phyloP scores from a whole-genome alignment of 805 yeast species.

The Wickerhamiella sorbophila region DNA sequence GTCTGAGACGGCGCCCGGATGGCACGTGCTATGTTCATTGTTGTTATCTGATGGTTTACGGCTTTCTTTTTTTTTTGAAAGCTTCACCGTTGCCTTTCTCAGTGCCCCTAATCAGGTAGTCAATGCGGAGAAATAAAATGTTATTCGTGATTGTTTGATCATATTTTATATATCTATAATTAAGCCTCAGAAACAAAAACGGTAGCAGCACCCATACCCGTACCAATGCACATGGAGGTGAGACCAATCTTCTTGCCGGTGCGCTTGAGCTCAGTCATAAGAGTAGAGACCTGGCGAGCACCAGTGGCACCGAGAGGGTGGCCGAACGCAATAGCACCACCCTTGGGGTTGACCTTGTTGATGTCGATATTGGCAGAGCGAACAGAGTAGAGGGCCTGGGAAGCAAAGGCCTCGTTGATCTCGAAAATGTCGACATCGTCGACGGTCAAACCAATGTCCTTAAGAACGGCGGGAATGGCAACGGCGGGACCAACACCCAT shows the following conservation, averaged over 20 bases:
- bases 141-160: too few species aligned
- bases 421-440: conserved; percentile 67
- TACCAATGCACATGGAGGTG: conserved; percentile 93
- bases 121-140: background rate
- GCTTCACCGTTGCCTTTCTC: background rate
- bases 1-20: conserved; percentile 22
- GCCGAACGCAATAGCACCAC: conserved; percentile 95
- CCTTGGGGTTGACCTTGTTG: conserved; percentile 71
- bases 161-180: background rate
- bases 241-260: conserved; percentile 69
- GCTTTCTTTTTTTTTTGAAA: background rate
- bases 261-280: conserved; percentile 58
- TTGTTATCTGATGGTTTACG: conserved; percentile 5
- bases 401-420: conserved; percentile 94
- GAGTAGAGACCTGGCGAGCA: conserved; percentile 84
- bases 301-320: conserved; percentile 90
- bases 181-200: conserved; percentile 53
- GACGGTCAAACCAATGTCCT: conserved; percentile 41
- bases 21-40: conserved; percentile 16
- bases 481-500: conserved; percentile 98
- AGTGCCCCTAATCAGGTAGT: background rate
- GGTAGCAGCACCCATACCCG: conserved; percentile 98
- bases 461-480: conserved; percentile 77
- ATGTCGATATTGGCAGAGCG: conserved; percentile 49
- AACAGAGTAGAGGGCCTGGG: conserved; percentile 74